Evolutionary conservation across 2,329 filamentous ascomycete genomes (phyloP), one percentile per base, ranked within the genome.

Genomic region (Sporothrix protearum): DNA sequence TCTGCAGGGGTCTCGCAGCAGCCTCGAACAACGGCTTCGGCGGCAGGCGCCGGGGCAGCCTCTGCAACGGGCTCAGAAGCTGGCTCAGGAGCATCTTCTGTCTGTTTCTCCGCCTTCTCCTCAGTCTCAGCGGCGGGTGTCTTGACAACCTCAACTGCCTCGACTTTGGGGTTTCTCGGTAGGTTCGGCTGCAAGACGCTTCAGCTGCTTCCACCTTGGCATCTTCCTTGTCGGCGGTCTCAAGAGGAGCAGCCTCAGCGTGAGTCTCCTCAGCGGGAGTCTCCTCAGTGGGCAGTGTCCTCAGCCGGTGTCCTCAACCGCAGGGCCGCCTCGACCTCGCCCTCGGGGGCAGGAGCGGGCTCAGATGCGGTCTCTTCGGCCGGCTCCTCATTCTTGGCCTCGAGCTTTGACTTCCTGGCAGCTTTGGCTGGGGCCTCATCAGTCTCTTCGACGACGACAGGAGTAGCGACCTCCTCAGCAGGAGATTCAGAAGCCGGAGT

Each of bases 341-440:
- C 25, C 16, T 55, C 25, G 9, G 22, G 42, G 19, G 42, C 42
- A 14, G 42, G 42, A 25, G 47, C 68, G 8, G 57, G 2, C 30
- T 55, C 57, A 8, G 68, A 3, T 22, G 19, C 59, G 10, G 68
- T 7, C 53, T 67, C 63, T 36, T 42, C 49, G 7, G 19, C 16
- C 9, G 57, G 22, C 4, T 28, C 61, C 49, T 71, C 69, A n/a
- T 25, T 25, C n/a, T 14, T 42, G 3, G 9, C 25, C 63, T 73
- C 73, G 7, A 61, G 39, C 0, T 69, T 12, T 2, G 68, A 42
- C 25, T 70, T 73, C 33, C 45, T 49, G 14, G 42, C 8, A 36
- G 51, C n/a, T 7, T 22, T 22, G 33, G 8, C 25, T 6, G 45
- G 28, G 25, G 67, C 66, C 16, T 71, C 47, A 2, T 47, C 10